Percentiles rank a stretch among this genome's conserved stretches.
These are phyloP conservation scores for Amanita rimosa DNA, from an alignment of 768 basidiomycete species.

Conservation along the genomic window DNA sequence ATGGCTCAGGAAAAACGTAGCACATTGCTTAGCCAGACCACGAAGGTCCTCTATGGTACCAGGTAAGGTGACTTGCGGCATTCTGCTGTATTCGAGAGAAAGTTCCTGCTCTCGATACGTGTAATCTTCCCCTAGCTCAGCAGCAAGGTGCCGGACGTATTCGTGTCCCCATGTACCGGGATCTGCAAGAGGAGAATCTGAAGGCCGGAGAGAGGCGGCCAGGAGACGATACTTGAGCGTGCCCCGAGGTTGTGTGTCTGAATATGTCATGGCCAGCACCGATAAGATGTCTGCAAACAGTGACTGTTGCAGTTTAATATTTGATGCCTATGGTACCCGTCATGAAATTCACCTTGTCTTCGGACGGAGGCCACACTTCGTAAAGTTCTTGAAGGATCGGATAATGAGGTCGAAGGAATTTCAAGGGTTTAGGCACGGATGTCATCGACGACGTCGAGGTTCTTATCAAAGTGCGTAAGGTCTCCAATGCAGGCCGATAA, in stretches of 20 bases:
- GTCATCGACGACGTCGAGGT: conserved; percentile 99
- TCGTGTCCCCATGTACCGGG: conserved; percentile 99
- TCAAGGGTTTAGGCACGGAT: conserved; percentile 96
- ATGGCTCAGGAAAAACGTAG: conserved; percentile 80
- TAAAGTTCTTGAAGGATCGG: conserved; percentile 77
- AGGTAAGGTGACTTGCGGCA: conserved; percentile 22
- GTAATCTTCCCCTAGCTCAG: conserved; percentile 94
- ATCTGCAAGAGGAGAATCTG: conserved; percentile 61
- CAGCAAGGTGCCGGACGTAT: conserved; percentile 93
- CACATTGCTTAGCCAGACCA: conserved; percentile 70
- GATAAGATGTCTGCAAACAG: conserved; percentile 96
- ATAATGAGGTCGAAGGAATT: conserved; percentile 94
- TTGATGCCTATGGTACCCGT: conserved; percentile 4
- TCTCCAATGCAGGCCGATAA: conserved; percentile 87
- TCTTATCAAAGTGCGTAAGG: conserved; percentile 83
- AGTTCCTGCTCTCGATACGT: conserved; percentile 50
- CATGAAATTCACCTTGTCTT: conserved; percentile 49
- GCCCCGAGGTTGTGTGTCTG: conserved; percentile 92
- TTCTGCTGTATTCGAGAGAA: conserved; percentile 16
- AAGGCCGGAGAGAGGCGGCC: conserved; percentile 56
- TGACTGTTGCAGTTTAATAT: conserved; percentile 36
- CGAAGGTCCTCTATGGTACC: conserved; percentile 70
- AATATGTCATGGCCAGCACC: conserved; percentile 99
- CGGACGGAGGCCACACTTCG: conserved; percentile 68
- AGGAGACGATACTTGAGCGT: conserved; percentile 90